phyloP scores from a whole-genome alignment of 202 grass and related monocot species.

The Schoenoplectus tabernaemontani region DNA sequence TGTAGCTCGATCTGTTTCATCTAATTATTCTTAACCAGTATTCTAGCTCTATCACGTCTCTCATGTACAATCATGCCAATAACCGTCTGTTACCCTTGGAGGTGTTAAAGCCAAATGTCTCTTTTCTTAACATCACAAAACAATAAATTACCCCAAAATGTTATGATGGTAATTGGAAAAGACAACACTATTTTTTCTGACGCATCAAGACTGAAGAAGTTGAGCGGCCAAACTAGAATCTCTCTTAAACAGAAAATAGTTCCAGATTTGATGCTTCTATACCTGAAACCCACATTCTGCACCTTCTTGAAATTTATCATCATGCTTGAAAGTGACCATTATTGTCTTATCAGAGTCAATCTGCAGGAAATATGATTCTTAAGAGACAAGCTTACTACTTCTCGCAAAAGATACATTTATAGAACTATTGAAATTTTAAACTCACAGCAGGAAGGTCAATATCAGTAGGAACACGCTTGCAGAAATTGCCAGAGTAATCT shows the following conservation, averaged over 20 bases:
- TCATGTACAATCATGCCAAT: neutral
- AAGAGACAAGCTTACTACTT: neutral
- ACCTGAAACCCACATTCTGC: constrained; percentile 88
- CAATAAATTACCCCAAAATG: neutral
- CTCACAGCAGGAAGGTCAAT: constrained; percentile 77
- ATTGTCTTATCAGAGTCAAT: constrained; percentile 86
- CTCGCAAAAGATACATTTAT: neutral
- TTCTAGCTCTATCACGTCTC: constrained; percentile 3
- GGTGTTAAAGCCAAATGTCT: neutral
- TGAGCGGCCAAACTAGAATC: neutral
- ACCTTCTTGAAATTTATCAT: constrained; percentile 84
- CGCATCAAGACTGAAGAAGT: neutral
- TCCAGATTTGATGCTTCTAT: constrained; percentile 5
- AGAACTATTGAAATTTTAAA: constrained; percentile 18
- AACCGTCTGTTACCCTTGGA: neutral
- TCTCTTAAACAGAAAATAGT: neutral
- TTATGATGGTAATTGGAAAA: neutral
- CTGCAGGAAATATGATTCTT: constrained; percentile 32
- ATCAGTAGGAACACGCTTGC: constrained; percentile 90
- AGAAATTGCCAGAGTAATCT: constrained; percentile 73
- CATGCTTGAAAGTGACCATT: constrained; percentile 85
- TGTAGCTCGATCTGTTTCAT: neutral
- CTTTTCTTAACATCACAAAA: neutral
- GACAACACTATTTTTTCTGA: neutral
- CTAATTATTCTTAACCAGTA: neutral